Evolutionary conservation across 768 basidiomycete species (phyloP), one percentile per base, ranked within the genome.

Genomic region (Podaxis rugospora): DNA sequence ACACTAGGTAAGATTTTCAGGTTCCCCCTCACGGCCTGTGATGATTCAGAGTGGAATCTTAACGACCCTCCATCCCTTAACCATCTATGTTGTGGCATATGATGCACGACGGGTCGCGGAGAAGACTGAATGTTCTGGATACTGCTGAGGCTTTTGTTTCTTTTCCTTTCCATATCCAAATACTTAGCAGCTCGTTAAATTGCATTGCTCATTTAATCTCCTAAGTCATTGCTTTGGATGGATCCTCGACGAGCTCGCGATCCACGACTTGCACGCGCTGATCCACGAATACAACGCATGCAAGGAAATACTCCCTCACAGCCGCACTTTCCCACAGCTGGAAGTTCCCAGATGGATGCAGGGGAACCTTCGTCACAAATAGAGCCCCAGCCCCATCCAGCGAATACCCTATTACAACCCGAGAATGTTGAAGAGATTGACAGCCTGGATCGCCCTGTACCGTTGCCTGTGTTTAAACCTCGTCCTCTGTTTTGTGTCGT

Each of bases 31-130:
- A 25, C 42, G 27, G 68, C 68, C 71, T 35, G 71, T 72, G 92
- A 93, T 93, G 90, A 93, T 84, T 89, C 87, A 90, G 92, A 93
- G 92, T 93, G 92, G 92, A 91, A 86, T 77, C 92, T 88, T 75
- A 89, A 83, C 77, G 80, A 92, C 84, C 89, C 80, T 61, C 53
- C 23, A 75, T 73, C 65, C 71, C 67, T 57, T 63, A 65, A 59
- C 53, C 39, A 36, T 27, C 47, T 59, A 21, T 59, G 59, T 62
- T 60, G 52, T 55, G 47, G 67, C 62, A 56, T 44, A 61, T 57
- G 62, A 67, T 56, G 59, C 63, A 65, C 55, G 64, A 78, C 75
- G 88, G 89, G 87, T 89, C 76, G 82, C 82, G 64, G 70, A 82
- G 90, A 79, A 83, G 92, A 93, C 90, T 76, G 70, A 78, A 77